Evolutionary conservation across 2,329 filamentous ascomycete species (phyloP), one percentile per base, ranked within the genome.

Genomic region (Trichoderma asperellum): DNA sequence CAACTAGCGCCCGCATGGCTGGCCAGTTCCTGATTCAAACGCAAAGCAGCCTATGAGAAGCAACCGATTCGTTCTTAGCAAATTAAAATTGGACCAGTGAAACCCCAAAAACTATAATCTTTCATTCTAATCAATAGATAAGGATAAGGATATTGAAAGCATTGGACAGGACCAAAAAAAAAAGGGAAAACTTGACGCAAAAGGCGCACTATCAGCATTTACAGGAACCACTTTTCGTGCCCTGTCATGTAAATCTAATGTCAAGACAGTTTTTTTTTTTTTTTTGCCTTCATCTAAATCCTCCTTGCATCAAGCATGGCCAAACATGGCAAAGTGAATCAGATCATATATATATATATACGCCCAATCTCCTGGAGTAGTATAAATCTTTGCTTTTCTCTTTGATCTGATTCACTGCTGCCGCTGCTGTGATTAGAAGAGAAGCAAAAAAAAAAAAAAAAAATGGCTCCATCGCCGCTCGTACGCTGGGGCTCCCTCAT

Each of bases 401-500:
- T 37, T 21, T 52, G 18, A 5, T 6, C 18, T 27, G 34, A 24
- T 52, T 49, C 37, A 43, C 37, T 43, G 10, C 16, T 66, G 32
- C 24, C 3, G 63, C 40, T 29, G 29, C 58, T 35, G 16, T 34
- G 2, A 16, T 14, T 6, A n/a, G 21, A 14, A 52, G 47, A 24
- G 1, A 49, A 24, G 32, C 37, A 16, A 18, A 37, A 10, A 52
- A 66, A 5, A 32, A 32, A n/a, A n/a, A 32, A 40, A 56, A 58
- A 18, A 52, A 66, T 69, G 67, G 70, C 70, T 16, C 11, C 57
- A 14, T 70, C 73, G 21, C 70, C 72, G 21, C 68, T 73, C 29
- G 66, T 75, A 6, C 76, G 73, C 72, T 79, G 79, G 78, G 74
- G 74, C 24, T 60, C 77, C 32, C 72, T 76, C 70, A 73, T 79